Evolutionary conservation across 345 rosid genomes (phyloP).

Genomic region (Eucalyptus curtisii): DNA sequence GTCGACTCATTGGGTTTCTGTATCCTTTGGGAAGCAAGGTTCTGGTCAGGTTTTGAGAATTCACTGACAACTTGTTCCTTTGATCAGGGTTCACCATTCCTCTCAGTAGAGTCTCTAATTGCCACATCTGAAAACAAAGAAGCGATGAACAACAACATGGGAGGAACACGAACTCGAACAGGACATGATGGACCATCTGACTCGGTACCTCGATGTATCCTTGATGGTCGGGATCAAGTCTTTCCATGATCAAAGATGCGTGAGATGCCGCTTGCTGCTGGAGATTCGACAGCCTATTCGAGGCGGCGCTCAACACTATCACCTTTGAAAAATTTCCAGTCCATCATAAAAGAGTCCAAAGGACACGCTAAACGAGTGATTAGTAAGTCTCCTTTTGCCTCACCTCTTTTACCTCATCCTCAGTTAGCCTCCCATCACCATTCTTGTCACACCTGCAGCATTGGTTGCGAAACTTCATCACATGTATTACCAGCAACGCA

Average conservation of each 20-base stretch:
- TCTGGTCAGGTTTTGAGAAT: conserved; percentile 27
- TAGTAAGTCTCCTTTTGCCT: neutral
- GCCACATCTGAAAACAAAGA: conserved; percentile 58
- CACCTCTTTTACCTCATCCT: conserved; percentile 86
- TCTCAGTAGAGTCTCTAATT: conserved; percentile 58
- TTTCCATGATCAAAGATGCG: conserved; percentile 90
- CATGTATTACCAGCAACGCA: neutral
- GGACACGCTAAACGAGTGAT: neutral
- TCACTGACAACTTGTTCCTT: neutral
- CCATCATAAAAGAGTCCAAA: neutral
- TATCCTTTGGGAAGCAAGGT: conserved; percentile 74
- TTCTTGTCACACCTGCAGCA: conserved; percentile 81
- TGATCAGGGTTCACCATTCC: conserved; percentile 46
- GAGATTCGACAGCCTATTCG: conserved; percentile 68
- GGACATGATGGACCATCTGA: neutral
- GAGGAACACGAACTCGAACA: neutral
- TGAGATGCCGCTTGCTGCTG: conserved; percentile 51
- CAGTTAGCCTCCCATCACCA: conserved; percentile 86
- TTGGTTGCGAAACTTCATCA: neutral
- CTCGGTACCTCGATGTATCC: conserved; percentile 78
- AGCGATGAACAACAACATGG: neutral
- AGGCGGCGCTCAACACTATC: conserved; percentile 72
- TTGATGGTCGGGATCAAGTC: conserved; percentile 86
- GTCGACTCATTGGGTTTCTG: conserved; percentile 43
- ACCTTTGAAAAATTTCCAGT: conserved; percentile 20